phyloP scores from a whole-genome alignment of 1,284 basidiomycete species.

The Agaricales sp. region DNA sequence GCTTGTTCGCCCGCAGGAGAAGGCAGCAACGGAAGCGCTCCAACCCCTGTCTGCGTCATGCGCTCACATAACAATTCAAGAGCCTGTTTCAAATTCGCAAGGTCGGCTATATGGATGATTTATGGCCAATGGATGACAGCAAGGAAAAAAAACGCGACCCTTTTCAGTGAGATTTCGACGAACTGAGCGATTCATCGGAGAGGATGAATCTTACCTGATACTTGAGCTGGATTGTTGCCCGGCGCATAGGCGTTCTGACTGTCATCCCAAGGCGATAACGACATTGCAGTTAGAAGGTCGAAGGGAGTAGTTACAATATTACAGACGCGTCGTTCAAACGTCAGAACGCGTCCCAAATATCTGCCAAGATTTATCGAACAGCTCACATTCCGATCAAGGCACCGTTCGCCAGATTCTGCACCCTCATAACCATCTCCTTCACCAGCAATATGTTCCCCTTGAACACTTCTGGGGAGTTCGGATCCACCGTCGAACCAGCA shows the following conservation, averaged over 20 bases:
- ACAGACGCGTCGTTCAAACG: neutral
- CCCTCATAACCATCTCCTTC: slow-evolving; percentile 30
- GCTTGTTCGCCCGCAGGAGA: neutral
- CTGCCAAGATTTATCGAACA: neutral
- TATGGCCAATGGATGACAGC: slow-evolving; percentile 1
- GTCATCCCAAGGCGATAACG: slow-evolving; percentile 1
- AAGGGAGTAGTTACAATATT: too few relatives aligned
- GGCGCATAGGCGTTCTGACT: slow-evolving; percentile 47
- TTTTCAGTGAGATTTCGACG: neutral
- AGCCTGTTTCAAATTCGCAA: slow-evolving; percentile 34
- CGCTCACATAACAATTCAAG: slow-evolving; percentile 31
- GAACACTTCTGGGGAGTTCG: slow-evolving; percentile 44
- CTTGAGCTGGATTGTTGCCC: slow-evolving; percentile 34
- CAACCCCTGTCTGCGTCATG: slow-evolving; percentile 39
- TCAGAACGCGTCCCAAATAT: neutral
- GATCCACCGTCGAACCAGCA: too few relatives aligned
- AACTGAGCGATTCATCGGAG: too few relatives aligned
- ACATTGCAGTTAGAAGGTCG: neutral
- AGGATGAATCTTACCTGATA: slow-evolving; percentile 33
- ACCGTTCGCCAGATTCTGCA: slow-evolving; percentile 33
- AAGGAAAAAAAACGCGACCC: neutral
- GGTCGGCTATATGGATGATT: slow-evolving; percentile 29
- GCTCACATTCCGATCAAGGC: slow-evolving; percentile 42
- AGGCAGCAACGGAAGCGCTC: slow-evolving; percentile 32
- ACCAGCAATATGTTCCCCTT: slow-evolving; percentile 40